phyloP scores from a whole-genome alignment of 2,329 filamentous ascomycete species.

The Aaosphaeria arxii region DNA sequence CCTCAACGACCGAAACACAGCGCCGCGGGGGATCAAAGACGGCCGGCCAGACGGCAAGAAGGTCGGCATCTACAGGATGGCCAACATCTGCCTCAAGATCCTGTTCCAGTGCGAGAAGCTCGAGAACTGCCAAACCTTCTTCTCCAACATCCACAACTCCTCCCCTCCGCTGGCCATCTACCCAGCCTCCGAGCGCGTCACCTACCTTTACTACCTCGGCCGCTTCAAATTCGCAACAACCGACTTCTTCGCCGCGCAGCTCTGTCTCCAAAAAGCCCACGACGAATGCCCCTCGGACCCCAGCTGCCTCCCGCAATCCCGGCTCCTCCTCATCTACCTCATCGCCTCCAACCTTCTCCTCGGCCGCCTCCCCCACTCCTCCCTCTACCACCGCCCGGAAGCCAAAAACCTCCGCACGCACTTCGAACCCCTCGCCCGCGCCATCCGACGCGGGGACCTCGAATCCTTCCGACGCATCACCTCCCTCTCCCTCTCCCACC shows the following conservation, averaged over 20 bases:
- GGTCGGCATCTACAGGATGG: conserved; percentile 84
- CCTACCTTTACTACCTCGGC: conserved; percentile 91
- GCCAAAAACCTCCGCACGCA: conserved; percentile 61
- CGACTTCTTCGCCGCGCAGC: conserved; percentile 74
- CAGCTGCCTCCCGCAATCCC: conserved; percentile 63
- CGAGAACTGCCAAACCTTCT: conserved; percentile 80
- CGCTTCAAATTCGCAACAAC: conserved; percentile 84
- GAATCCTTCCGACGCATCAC: conserved; percentile 69
- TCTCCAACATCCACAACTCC: conserved; percentile 80
- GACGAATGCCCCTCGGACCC: conserved; percentile 58
- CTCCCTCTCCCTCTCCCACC: conserved; percentile 35
- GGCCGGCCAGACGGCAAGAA: conserved; percentile 79
- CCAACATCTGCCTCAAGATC: conserved; percentile 84
- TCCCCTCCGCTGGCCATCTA: conserved; percentile 80
- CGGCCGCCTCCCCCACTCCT: conserved; percentile 72
- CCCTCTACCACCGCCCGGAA: conserved; percentile 68
- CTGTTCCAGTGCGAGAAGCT: conserved; percentile 86
- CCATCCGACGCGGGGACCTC: conserved; percentile 73
- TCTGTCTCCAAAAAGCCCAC: conserved; percentile 77
- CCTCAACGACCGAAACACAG: conserved; percentile 73
- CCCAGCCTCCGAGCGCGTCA: conserved; percentile 81
- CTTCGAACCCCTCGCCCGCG: conserved; percentile 70
- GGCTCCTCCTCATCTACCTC: conserved; percentile 78
- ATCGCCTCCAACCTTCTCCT: conserved; percentile 80
- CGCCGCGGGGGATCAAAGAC: conserved; percentile 52